A percentile compares a stretch with the other conserved stretches of the same genome.
These are phyloP conservation scores for Solanum chmielewskii DNA, from an alignment of 257 asterid species.

Conservation along the genomic window DNA sequence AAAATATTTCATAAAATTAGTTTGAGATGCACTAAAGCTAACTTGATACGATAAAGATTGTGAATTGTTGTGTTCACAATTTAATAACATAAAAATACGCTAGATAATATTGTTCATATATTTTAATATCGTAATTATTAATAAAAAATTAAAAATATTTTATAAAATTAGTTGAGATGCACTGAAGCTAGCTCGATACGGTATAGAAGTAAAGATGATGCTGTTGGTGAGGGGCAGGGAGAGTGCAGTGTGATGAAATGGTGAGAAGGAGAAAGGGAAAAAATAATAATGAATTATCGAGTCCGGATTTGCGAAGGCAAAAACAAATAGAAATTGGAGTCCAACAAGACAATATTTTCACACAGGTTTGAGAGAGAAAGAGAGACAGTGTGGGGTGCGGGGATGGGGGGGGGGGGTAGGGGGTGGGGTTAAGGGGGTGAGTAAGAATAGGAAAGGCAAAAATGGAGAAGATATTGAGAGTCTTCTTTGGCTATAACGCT, in stretches of 20 bases:
- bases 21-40: too few relatives aligned
- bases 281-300: background rate
- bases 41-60: too few relatives aligned
- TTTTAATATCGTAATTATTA: too few relatives aligned
- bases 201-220: background rate
- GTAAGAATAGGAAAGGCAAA: slow-evolving; percentile 16
- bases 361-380: background rate
- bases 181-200: accelerated
- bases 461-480: slow-evolving; percentile 73
- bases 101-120: too few relatives aligned
- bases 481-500: slow-evolving; percentile 30
- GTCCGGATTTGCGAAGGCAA: slow-evolving; percentile 5
- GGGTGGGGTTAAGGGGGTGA: background rate
- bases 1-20: too few relatives aligned
- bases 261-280: slow-evolving; percentile 30
- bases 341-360: slow-evolving; percentile 13
- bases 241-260: slow-evolving; percentile 11
- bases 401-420: background rate
- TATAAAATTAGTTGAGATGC: too few relatives aligned
- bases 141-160: accelerated
- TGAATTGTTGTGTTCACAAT: too few relatives aligned
- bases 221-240: slow-evolving; percentile 18
- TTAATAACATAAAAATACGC: too few relatives aligned
- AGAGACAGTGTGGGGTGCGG: background rate
- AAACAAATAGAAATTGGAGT: slow-evolving; percentile 8